These are phyloP conservation scores for Closterium sp. DNA, from an alignment of 139 green algal species.

Conservation along the genomic window DNA sequence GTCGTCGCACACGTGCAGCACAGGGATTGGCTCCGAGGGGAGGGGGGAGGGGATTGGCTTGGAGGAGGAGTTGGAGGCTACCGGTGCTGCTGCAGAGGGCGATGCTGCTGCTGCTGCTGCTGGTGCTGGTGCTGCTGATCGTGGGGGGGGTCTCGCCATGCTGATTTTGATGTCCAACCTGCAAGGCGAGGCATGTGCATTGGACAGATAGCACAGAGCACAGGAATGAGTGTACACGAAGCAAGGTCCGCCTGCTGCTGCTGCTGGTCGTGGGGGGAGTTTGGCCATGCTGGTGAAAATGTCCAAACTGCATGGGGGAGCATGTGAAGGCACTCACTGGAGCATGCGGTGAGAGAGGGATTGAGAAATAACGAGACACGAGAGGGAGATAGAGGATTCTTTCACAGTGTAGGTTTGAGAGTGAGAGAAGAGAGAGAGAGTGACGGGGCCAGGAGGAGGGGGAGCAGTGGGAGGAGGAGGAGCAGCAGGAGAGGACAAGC, in stretches of 20 bases:
- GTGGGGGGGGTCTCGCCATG: neutral
- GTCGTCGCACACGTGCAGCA: neutral
- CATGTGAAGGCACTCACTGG: too few relatives aligned
- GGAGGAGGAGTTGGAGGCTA: neutral
- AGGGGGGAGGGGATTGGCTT: neutral
- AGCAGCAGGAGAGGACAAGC: too few relatives aligned
- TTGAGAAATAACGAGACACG: too few relatives aligned
- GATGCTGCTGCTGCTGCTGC: neutral
- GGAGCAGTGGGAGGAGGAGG: too few relatives aligned
- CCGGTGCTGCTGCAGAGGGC: neutral
- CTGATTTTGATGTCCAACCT: slow-evolving; percentile 10
- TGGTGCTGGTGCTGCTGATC: neutral
- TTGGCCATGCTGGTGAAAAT: slow-evolving; percentile 11
- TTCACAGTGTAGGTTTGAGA: too few relatives aligned
- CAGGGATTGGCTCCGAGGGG: neutral
- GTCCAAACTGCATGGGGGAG: neutral
- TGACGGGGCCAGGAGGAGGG: too few relatives aligned
- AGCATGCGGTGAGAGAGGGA: too few relatives aligned
- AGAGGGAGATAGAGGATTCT: too few relatives aligned
- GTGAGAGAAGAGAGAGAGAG: too few relatives aligned
- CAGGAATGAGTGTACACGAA: too few relatives aligned
- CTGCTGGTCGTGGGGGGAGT: neutral
- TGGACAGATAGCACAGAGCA: too few relatives aligned
- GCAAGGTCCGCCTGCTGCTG: too few relatives aligned
- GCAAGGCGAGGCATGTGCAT: neutral